Evolutionary conservation across 352 stramenopile species (phyloP).

Genomic region (Pythium vanterpoolii): DNA sequence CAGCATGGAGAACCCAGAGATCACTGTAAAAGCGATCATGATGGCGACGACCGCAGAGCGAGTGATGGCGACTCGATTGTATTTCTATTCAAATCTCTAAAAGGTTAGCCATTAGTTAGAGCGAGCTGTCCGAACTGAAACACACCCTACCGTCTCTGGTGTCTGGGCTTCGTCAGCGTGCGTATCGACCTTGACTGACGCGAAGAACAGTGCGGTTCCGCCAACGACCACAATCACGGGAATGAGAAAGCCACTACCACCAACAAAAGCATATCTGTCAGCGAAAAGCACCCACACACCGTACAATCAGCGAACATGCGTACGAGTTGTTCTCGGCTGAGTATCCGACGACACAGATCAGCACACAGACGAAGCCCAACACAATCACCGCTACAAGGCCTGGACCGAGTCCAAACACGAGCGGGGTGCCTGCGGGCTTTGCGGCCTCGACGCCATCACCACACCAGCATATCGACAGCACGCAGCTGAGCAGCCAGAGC

Average conservation of each 20-base stretch:
- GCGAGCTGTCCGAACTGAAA: too few species aligned
- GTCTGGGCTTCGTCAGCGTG: neutral
- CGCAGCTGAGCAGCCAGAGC: neutral
- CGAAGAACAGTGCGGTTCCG: constrained; percentile 35
- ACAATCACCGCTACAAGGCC: constrained; percentile 38
- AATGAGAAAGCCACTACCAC: constrained; percentile 24
- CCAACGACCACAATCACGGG: constrained; percentile 26
- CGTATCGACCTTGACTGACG: constrained; percentile 30
- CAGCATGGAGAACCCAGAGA: constrained; percentile 37
- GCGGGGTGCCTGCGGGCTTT: neutral
- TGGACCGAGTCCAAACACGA: constrained; percentile 31
- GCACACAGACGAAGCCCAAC: constrained; percentile 25
- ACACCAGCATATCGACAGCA: neutral
- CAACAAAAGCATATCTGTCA: neutral
- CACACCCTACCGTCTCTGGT: neutral
- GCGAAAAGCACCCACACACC: neutral
- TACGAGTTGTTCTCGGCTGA: constrained; percentile 23
- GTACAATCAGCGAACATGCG: neutral
- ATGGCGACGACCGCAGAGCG: constrained; percentile 31
- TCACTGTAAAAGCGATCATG: constrained; percentile 35
- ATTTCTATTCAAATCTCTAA: constrained; percentile 17
- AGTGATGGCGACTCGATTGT: constrained; percentile 37
- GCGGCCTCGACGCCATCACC: neutral
- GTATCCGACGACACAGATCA: constrained; percentile 33
- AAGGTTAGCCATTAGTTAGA: neutral